Conservation (phyloP, 768 basidiomycete species). For the Polyporus arcularius region DNA sequence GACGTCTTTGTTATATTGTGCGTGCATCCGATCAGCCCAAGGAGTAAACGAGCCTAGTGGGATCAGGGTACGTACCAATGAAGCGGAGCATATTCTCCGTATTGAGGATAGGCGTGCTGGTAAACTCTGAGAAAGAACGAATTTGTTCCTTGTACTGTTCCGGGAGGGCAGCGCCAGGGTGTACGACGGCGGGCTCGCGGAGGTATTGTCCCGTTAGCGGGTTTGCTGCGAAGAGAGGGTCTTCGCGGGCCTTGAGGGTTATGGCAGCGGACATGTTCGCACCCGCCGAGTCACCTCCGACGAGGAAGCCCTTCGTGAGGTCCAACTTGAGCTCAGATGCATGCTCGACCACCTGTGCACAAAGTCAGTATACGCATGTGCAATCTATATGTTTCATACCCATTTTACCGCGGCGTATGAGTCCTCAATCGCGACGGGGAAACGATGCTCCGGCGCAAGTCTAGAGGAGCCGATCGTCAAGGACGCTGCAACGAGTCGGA, state of each 20-base stretch:
- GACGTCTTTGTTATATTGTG: too few relatives aligned
- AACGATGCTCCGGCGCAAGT: conserved; percentile 29
- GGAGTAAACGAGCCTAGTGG: neutral
- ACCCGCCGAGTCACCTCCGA: conserved; percentile 29
- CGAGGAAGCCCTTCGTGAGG: conserved; percentile 27
- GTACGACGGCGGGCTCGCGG: conserved; percentile 20
- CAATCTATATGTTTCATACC: conserved; percentile 3
- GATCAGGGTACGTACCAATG: neutral
- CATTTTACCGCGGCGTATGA: conserved; percentile 27
- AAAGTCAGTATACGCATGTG: neutral
- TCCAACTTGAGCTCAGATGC: conserved; percentile 12
- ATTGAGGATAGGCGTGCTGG: conserved; percentile 16
- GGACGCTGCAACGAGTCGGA: neutral
- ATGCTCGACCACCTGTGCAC: conserved; percentile 14
- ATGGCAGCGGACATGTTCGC: conserved; percentile 27
- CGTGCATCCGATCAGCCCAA: too few relatives aligned
- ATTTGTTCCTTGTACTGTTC: conserved; percentile 24
- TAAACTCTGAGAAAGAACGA: conserved; percentile 25
- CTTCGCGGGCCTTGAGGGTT: conserved; percentile 27
- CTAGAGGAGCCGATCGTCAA: conserved; percentile 3
- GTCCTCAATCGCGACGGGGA: conserved; percentile 25
- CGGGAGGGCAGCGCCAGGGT: conserved; percentile 18
- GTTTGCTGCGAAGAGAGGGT: conserved; percentile 23
- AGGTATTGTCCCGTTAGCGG: conserved; percentile 29
- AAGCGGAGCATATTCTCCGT: neutral